Evolutionary conservation across 1,139 yeast species (phyloP), one percentile per base, ranked within the genome.

Genomic region (Suhomyces taliae): DNA sequence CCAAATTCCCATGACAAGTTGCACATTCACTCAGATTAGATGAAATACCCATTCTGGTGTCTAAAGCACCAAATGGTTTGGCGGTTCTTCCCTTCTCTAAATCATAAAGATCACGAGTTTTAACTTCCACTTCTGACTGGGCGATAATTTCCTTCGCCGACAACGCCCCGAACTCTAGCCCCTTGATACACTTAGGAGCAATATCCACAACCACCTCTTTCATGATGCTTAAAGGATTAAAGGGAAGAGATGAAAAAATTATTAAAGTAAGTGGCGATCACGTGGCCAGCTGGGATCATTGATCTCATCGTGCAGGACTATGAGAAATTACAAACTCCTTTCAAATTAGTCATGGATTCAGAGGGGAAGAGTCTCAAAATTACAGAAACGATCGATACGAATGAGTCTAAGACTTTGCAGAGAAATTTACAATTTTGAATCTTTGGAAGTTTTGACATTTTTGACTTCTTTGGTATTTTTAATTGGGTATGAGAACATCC

Each of bases 41-140:
- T 7, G 97, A 89, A 11, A 90, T 90, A 64, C 99, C 99, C 97
- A 95, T 90, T 48, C 79, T 78, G 32, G 93, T 79, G 65, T 95
- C 99, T 42, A 95, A 73, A 6, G 99, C 98, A 53, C 99, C 99
- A 58, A 81, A 77, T 19, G 69, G 76, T 58, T 85, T 89, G 6
- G 96, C 91, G 15, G 79, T 74, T 56, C 99, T 76, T 11, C 97
- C 97, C 57, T 87, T 83, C 85, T 78, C 93, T 53, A 93, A 76
- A 66, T 93, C 97, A 65, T 90, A 95, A 49, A 95, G 77, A 65
- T 93, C 97, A 59, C 97, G 80, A 12, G 97, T 89, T 41, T 87
- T 81, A 50, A 95, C 90, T 64, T 95, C 98, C 34, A 91, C 96
- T 62, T 90, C 97, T 1, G 97, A 87, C 68, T 91, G 97, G 33